A percentile compares a stretch with the other conserved stretches of the same genome.
Conservation (phyloP, 768 basidiomycete species). For the Xerocomellus amylosporus region DNA sequence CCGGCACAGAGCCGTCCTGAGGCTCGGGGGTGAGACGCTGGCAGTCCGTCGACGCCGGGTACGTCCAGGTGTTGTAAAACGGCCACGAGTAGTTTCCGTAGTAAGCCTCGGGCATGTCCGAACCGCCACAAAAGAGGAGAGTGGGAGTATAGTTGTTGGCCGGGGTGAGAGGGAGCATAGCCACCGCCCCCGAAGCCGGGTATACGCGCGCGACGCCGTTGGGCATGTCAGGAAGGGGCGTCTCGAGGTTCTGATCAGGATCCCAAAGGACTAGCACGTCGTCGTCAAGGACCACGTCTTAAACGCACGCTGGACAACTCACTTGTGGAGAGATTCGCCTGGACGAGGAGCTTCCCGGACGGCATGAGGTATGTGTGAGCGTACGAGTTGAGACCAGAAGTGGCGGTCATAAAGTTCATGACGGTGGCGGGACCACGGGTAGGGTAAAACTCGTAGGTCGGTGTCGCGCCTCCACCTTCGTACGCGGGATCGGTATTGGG, state of each 20-base stretch:
- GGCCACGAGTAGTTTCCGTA: constrained; percentile 81
- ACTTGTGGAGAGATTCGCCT: constrained; percentile 76
- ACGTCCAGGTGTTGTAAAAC: constrained; percentile 67
- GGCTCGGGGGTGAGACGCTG: constrained; percentile 88
- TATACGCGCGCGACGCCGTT: constrained; percentile 75
- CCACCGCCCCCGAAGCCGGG: constrained; percentile 83
- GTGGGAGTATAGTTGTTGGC: constrained; percentile 86
- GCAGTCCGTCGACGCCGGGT: constrained; percentile 69
- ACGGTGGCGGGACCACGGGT: constrained; percentile 45
- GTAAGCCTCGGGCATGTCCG: constrained; percentile 63
- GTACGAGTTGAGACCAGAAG: constrained; percentile 77
- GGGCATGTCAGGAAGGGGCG: constrained; percentile 69
- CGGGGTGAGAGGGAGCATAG: constrained; percentile 89
- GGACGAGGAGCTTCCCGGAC: constrained; percentile 73
- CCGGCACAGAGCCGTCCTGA: constrained; percentile 54
- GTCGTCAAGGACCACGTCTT: not conserved
- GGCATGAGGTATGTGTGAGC: constrained; percentile 70
- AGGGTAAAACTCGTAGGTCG: constrained; percentile 82
- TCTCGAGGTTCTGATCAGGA: constrained; percentile 53
- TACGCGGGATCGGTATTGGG: constrained; percentile 61
- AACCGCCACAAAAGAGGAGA: constrained; percentile 88
- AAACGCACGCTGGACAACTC: constrained; percentile 25
- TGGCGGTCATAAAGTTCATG: constrained; percentile 66
- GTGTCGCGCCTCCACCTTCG: constrained; percentile 66
- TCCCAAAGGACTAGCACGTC: constrained; percentile 46